Evolutionary conservation across 2,329 filamentous ascomycete species (phyloP), one percentile per base, ranked within the genome.

Genomic region (Cytospora mali): DNA sequence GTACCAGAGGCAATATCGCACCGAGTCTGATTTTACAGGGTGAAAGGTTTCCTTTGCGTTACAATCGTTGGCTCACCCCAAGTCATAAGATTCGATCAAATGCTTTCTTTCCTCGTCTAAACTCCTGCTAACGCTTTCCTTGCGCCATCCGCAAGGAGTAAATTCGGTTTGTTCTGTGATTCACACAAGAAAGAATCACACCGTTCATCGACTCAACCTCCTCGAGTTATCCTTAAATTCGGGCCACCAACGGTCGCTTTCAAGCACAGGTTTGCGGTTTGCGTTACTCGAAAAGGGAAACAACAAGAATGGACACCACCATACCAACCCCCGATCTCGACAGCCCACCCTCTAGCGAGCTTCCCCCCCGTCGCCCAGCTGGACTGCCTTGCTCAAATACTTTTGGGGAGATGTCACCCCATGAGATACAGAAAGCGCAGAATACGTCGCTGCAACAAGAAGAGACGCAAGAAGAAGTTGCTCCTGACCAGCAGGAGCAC

Each of bases 261-360:
- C 27, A 33, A 18, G 27, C 21, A 25, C 35, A 48, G 21, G 27
- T 48, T 13, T 60, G 57, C 27, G 42, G 46, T 58, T 51, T 46
- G 46, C 48, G 57, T 27, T 42, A 28, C 11, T 53, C 48, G 3
- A 33, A 23, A 21, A 33, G n/a, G 25, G 13, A 33, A 54, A 60
- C 49, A 59, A 25, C 27, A n/a, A n/a, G n/a, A n/a, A 16, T 46
- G 33, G 50, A 54, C 57, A 23, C 50, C 14, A 48, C 11, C 14
- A 54, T 33, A 6, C 18, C 16, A 25, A 21, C 35, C 14, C 16
- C 46, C 31, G 27, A 54, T 21, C 27, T 48, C 27, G 28, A 25
- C n/a, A 33, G 21, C 23, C 14, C 57, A 35, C 4, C 50, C 2
- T 6, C 10, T 33, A 46, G 16, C 21, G 4, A 60, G 11, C n/a